Base-by-base conservation (phyloP, 495 filamentous ascomycete genomes). In the Aspergillus indologenus region DNA sequence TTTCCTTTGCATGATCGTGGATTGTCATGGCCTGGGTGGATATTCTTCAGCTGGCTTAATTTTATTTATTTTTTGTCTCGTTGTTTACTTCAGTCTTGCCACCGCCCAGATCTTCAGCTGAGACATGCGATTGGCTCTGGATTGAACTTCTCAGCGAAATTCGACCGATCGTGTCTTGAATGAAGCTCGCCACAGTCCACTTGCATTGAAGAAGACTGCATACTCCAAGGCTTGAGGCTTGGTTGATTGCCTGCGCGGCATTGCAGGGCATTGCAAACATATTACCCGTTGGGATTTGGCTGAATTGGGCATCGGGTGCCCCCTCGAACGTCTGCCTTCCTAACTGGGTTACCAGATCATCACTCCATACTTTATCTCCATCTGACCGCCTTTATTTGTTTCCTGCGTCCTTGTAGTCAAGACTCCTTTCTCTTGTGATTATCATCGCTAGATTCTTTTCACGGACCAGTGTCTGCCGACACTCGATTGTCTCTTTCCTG, bases 401-500 rank as follows among this genome's bases (percentile, higher is more conserved):
- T 21, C 19, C 29, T 18, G 19, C 21, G 24, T 26, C 17, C 1
- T 21, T 50, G 26, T 18, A n/a, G n/a, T n/a, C n/a, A n/a, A n/a
- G n/a, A n/a, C n/a, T n/a, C n/a, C n/a, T n/a, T n/a, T n/a, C n/a
- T n/a, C n/a, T n/a, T n/a, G n/a, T n/a, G n/a, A n/a, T n/a, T n/a
- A n/a, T n/a, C n/a, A n/a, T n/a, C n/a, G n/a, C n/a, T n/a, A n/a
- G n/a, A n/a, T n/a, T n/a, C n/a, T n/a, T n/a, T n/a, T n/a, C n/a
- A n/a, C n/a, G n/a, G n/a, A n/a, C 47, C 20, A 21, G 31, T 51
- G 19, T 48, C 45, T 29, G 46, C 23, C n/a, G 4, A 11, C 3
- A 50, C 17, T 14, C 21, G 31, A 44, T 18, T 53, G n/a, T n/a
- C n/a, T 53, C 24, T 71, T 72, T 64, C 45, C 52, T 34, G 26